Base-by-base conservation (phyloP, 1,284 basidiomycete genomes). In the Phellinidium pouzarii region DNA sequence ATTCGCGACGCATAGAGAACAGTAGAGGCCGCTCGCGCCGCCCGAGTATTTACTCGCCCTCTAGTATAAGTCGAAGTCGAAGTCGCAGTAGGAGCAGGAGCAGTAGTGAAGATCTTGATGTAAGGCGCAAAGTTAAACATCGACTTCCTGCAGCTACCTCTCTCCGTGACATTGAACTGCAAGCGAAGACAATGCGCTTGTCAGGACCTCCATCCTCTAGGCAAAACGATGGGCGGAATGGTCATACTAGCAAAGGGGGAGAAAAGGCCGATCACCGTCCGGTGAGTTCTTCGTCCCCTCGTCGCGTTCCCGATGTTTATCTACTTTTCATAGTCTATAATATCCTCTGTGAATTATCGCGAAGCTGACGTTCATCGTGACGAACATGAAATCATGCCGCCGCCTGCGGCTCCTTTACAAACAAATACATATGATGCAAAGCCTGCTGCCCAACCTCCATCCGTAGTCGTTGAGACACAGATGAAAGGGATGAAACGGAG, bases 61-160 rank as follows among this genome's bases (percentile, higher is more conserved):
- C 66, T 8, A 71, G 68, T 40, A 73, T 75, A 27, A 81, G 72
- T 49, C 61, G 69, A 44, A 79, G 77, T 56, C 73, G 73, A 43
- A 78, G 75, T 56, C 68, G 69, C 44, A 79, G 77, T 56, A 73
- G 74, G 43, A 78, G 75, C 56, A 68, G 78, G 46, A 83, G 79
- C 60, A 68, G 70, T 6, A 82, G 77, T 60, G 69, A 64, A 52
- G 82, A 78, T 58, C 78, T 76, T 40, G 63, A 62, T 26, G 69
- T 71, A 29, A 73, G 71, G 42, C 69, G 74, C 27, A 76, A 74
- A 54, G 69, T 79, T 9, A 73, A 84, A 42, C 85, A 87, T 64
- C 77, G 84, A 38, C 68, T 87, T 26, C 85, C 84, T 27, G 59
- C 73, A 11, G 65, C 74, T 9, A 73, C 75, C 4, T 70, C 72